phyloP scores from a whole-genome alignment of 345 rosid species.

The Dipteronia dyeriana region DNA sequence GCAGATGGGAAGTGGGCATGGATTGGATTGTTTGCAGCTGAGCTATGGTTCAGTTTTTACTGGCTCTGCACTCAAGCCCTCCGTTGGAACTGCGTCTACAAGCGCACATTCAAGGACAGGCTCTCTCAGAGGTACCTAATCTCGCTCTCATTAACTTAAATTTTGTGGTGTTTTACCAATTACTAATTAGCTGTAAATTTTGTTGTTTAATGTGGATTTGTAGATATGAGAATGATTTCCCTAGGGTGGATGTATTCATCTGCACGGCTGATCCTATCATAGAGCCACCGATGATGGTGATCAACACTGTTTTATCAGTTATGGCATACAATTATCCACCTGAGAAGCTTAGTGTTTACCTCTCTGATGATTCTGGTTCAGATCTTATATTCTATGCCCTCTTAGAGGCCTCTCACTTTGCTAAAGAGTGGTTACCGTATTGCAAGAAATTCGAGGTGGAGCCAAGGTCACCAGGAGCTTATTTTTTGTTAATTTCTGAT shows the following conservation, averaged over 20 bases:
- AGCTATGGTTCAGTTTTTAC: slow-evolving; percentile 50
- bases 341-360: slow-evolving; percentile 36
- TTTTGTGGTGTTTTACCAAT: too few relatives aligned
- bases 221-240: slow-evolving; percentile 32
- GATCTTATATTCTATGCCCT: slow-evolving; percentile 41
- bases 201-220: too few relatives aligned
- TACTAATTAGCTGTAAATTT: too few relatives aligned
- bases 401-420: slow-evolving; percentile 37
- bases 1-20: slow-evolving; percentile 33
- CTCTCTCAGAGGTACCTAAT: slow-evolving; percentile 41
- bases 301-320: slow-evolving; percentile 39
- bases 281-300: slow-evolving; percentile 46
- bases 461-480: slow-evolving; percentile 35
- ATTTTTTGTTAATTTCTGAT: slow-evolving; percentile 11
- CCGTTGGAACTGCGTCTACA: slow-evolving; percentile 42
- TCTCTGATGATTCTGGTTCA: slow-evolving; percentile 49
- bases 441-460: slow-evolving; percentile 27
- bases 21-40: slow-evolving; percentile 44
- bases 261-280: slow-evolving; percentile 47
- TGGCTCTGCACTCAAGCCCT: slow-evolving; percentile 52
- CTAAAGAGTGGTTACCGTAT: slow-evolving; percentile 44
- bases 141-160: too few relatives aligned
- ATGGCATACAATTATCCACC: slow-evolving; percentile 40
- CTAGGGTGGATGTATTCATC: slow-evolving; percentile 35
- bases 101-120: slow-evolving; percentile 36